Conservation (phyloP, 2,329 filamentous ascomycete genomes). For the Aureobasidium sp. region DNA sequence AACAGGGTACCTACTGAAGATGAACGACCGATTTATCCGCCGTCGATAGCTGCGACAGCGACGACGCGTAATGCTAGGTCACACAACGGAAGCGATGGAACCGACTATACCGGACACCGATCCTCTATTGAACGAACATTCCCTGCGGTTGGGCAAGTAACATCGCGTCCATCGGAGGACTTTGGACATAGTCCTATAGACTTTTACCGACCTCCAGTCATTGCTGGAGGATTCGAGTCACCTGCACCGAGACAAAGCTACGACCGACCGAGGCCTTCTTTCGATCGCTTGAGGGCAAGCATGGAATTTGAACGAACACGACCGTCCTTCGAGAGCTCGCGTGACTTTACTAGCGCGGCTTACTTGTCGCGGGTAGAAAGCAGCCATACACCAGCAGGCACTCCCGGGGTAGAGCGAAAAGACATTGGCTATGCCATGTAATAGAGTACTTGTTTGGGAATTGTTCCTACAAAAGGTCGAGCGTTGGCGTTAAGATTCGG, state of each 20-base stretch:
- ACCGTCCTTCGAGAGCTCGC: conserved; percentile 72
- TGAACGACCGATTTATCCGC: conserved; percentile 84
- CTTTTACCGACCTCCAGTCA: conserved; percentile 22
- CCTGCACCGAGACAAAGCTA: conserved; percentile 8
- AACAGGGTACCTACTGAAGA: conserved; percentile 63
- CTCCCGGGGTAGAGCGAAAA: conserved; percentile 2
- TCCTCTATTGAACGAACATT: conserved; percentile 36
- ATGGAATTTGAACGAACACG: conserved; percentile 70
- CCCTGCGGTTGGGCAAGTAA: conserved; percentile 24
- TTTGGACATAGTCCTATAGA: conserved; percentile 2
- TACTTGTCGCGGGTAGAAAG: conserved; percentile 73
- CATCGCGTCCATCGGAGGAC: conserved; percentile 12
- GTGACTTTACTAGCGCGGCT: conserved; percentile 86
- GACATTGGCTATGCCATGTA: conserved; percentile 14
- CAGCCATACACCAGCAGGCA: conserved; percentile 20
- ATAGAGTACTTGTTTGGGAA: neutral
- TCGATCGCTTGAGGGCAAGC: conserved; percentile 75
- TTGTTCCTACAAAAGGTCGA: conserved; percentile 12
- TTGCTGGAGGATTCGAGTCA: conserved; percentile 8
- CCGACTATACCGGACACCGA: conserved; percentile 65
- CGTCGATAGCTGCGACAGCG: conserved; percentile 71
- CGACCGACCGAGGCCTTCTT: conserved; percentile 72
- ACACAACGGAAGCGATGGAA: conserved; percentile 89
- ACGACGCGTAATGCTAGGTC: conserved; percentile 74
- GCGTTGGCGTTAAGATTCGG: neutral